These are phyloP conservation scores for Ogataea methanolica DNA, from an alignment of 805 yeast species.

Conservation along the genomic window DNA sequence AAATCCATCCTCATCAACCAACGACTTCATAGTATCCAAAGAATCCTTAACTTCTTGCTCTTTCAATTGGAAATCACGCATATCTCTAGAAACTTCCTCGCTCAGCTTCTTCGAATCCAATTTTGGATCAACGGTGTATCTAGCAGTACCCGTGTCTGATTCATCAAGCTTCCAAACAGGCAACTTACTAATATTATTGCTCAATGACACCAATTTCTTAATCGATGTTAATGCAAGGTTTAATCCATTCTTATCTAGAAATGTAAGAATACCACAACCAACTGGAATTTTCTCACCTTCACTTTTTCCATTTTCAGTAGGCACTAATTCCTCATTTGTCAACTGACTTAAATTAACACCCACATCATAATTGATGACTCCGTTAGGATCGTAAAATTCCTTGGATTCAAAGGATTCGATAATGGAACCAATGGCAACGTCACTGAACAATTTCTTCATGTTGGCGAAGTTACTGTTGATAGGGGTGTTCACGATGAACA, in stretches of 20 bases:
- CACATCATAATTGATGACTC: slow-evolving; percentile 31
- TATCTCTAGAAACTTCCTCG: slow-evolving; percentile 51
- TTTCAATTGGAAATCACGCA: slow-evolving; percentile 62
- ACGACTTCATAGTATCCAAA: slow-evolving; percentile 47
- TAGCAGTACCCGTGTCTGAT: slow-evolving; percentile 29
- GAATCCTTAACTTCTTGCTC: slow-evolving; percentile 61
- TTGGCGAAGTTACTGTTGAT: slow-evolving; percentile 47
- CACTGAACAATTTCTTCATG: slow-evolving; percentile 53
- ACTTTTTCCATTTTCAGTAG: slow-evolving; percentile 33
- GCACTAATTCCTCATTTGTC: slow-evolving; percentile 45
- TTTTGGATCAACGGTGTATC: slow-evolving; percentile 40
- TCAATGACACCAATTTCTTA: slow-evolving; percentile 38
- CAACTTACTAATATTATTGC: slow-evolving; percentile 14
- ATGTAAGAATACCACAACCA: slow-evolving; percentile 67
- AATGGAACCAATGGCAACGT: slow-evolving; percentile 60
- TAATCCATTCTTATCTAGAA: slow-evolving; percentile 67
- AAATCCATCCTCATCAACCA: slow-evolving; percentile 92
- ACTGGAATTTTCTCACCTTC: slow-evolving; percentile 52
- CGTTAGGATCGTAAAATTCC: slow-evolving; percentile 29
- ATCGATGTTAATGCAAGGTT: slow-evolving; percentile 62
- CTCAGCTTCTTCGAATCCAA: slow-evolving; percentile 51
- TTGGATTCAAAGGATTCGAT: slow-evolving; percentile 38
- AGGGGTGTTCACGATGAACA: slow-evolving; percentile 80
- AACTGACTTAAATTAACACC: slow-evolving; percentile 52
- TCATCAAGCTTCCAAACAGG: slow-evolving; percentile 38